Base-by-base conservation (phyloP, 2,329 filamentous ascomycete genomes). In the Ophiosphaerella korrae region DNA sequence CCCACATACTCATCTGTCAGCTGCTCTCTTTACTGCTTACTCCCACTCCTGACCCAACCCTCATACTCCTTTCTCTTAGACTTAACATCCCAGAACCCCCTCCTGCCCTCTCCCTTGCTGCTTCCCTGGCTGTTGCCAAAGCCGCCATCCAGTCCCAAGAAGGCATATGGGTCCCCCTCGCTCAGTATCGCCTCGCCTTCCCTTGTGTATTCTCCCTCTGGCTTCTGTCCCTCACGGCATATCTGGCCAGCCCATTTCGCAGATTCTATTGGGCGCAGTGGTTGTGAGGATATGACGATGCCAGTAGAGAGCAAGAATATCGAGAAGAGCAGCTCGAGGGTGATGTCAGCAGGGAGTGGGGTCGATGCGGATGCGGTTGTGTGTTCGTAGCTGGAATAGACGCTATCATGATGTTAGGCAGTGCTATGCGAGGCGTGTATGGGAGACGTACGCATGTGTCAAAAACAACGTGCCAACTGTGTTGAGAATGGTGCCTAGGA, bases 381-480 rank as follows among this genome's bases (percentile, higher is more conserved):
- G 77, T 96, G 90, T 77, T 99, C 94, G 75, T 96, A 89, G 40
- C 92, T 92, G 44, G 94, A 99, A 77, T 97, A 99, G 77, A 92
- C 95, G 58, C 94, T 99, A 71, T 46, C 11, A 39, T 36, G 34
- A 5, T 24, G 31, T 45, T 71, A 52, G 71, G 62, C 46, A 70
- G 46, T 13, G 29, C 2, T 21, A 29, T 11, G 13, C 24, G 24
- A 29, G 14, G 31, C 12, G 35, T 26, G 31, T 7, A 31, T 26
- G 42, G n/a, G n/a, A 23, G 23, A 73, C 89, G 75, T 86, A 97
- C 93, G 92, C 90, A 75, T 97, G 93, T 39, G 87, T 85, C 14
- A 97, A 82, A 59, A 97, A 82, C 48, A 96, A 63, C 11, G 93
- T 80, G 58, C 93, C 93, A 52, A 92, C 76, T 51, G 85, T 74